phyloP scores from a whole-genome alignment of 2,329 filamentous ascomycete species.

The Calycina marina region DNA sequence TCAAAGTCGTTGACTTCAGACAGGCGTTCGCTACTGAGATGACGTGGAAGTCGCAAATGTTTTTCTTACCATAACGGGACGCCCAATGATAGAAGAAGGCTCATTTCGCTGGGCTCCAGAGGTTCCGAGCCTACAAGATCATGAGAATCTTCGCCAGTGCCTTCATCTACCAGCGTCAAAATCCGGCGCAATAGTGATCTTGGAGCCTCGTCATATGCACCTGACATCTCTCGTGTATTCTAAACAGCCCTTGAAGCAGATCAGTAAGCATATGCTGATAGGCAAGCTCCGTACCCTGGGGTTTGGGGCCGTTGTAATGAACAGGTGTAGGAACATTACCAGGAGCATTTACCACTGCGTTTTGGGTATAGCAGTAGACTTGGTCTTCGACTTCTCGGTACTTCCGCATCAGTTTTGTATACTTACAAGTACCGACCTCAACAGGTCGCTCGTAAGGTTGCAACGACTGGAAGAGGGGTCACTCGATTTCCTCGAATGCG shows the following conservation, averaged over 20 bases:
- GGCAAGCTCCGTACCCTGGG: too few species aligned
- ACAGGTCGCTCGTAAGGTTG: conserved; percentile 14
- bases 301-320: conserved; percentile 18
- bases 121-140: too few species aligned
- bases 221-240: too few species aligned
- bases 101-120: too few species aligned
- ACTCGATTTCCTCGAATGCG: conserved; percentile 7
- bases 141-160: too few species aligned
- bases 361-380: conserved; percentile 8
- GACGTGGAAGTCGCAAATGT: too few species aligned
- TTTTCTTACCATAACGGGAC: background rate
- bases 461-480: conserved; percentile 13
- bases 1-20: too few species aligned
- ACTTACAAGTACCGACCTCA: conserved; percentile 15
- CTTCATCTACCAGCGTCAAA: background rate
- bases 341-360: background rate
- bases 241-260: too few species aligned
- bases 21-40: too few species aligned
- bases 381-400: conserved; percentile 12
- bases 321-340: conserved; percentile 7
- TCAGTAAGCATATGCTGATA: too few species aligned
- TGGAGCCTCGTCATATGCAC: too few species aligned
- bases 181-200: background rate
- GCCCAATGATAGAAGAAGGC: too few species aligned
- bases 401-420: conserved; percentile 13